Conservation (phyloP, 371 early-diverging fungal species). For the Chytridiales sp. region DNA sequence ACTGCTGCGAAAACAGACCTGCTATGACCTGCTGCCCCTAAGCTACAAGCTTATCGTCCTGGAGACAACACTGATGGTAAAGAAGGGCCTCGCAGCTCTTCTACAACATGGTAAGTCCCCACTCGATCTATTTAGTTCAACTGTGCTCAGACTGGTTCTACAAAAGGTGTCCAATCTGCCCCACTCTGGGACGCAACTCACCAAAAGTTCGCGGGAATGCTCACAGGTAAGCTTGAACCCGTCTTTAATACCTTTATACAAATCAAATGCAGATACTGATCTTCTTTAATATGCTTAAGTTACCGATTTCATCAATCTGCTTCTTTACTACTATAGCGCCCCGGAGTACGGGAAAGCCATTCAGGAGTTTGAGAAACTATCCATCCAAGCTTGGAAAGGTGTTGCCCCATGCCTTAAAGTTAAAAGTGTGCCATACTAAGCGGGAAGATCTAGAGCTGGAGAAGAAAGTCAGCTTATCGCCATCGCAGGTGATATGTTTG, state of each 20-base stretch:
- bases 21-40: conserved; percentile 86
- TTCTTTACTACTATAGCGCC: conserved; percentile 50
- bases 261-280: not conserved
- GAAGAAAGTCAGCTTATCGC: too few relatives aligned
- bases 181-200: conserved; percentile 84
- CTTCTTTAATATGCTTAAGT: conserved; percentile 37
- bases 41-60: conserved; percentile 88
- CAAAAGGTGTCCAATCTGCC: conserved; percentile 82
- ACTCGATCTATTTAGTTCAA: not conserved
- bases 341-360: conserved; percentile 20
- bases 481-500: too few relatives aligned
- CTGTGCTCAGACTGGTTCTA: not conserved
- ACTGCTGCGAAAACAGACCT: conserved; percentile 11
- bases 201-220: conserved; percentile 85
- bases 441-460: too few relatives aligned
- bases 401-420: too few relatives aligned
- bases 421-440: too few relatives aligned
- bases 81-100: conserved; percentile 87
- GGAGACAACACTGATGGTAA: conserved; percentile 84
- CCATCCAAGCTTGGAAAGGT: conserved; percentile 24
- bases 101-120: conserved; percentile 79
- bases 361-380: conserved; percentile 20
- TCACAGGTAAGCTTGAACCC: conserved; percentile 56
- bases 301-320: conserved; percentile 88
- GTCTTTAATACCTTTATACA: conserved; percentile 7